phyloP scores from a whole-genome alignment of 1,284 basidiomycete genomes.

The Ceratobasidium sp. region DNA sequence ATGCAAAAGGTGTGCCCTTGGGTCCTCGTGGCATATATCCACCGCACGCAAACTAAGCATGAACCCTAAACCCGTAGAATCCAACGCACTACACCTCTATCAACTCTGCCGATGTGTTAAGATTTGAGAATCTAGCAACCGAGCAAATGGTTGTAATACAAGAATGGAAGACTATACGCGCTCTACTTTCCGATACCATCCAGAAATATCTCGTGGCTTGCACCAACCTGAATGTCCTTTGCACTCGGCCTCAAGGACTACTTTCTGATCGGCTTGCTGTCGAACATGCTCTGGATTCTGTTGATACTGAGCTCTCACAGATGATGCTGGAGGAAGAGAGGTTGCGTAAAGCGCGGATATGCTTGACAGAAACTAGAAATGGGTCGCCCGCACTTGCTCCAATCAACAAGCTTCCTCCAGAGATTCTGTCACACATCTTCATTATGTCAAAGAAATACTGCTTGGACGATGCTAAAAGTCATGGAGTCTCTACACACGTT shows the following conservation, averaged over 20 bases:
- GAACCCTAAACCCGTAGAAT: no score
- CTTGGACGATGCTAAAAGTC: no score
- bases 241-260: background rate
- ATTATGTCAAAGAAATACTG: background rate
- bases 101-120: no score
- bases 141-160: background rate
- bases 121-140: no score
- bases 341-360: background rate
- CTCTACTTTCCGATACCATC: background rate
- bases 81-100: no score
- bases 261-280: background rate
- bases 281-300: background rate
- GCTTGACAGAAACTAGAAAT: background rate
- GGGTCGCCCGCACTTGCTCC: background rate
- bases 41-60: no score
- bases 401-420: background rate
- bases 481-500: no score
- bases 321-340: background rate
- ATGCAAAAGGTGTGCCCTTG: no score
- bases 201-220: conserved; percentile 13
- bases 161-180: background rate
- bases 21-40: no score
- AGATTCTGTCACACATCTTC: background rate
- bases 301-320: background rate
- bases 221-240: background rate